phyloP scores from a whole-genome alignment of 1,139 yeast genomes.

The Yarrowia galli region DNA sequence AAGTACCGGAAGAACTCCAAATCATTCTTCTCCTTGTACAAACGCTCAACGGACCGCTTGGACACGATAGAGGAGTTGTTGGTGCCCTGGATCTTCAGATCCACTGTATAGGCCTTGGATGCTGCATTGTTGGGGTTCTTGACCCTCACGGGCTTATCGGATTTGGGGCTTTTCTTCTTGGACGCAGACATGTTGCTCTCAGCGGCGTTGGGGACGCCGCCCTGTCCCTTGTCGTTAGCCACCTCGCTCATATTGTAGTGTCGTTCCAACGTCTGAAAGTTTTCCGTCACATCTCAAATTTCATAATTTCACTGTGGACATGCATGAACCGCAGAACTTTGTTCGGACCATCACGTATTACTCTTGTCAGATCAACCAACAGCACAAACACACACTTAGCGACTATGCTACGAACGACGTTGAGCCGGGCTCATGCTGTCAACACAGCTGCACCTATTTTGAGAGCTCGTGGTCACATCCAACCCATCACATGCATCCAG shows the following conservation, averaged over 20 bases:
- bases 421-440: slow-evolving; percentile 2
- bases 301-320: not conserved
- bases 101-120: slow-evolving; percentile 23
- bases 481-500: not conserved
- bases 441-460: not conserved
- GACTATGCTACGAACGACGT: slow-evolving; percentile 25
- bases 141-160: not conserved
- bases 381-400: not conserved
- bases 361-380: slow-evolving; percentile 2
- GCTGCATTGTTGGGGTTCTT: slow-evolving; percentile 19
- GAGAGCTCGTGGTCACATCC: not conserved
- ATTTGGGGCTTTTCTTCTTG: not conserved
- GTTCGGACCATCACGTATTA: slow-evolving; percentile 7
- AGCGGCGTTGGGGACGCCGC: not conserved
- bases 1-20: slow-evolving; percentile 68
- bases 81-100: slow-evolving; percentile 67
- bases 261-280: slow-evolving; percentile 11
- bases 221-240: not conserved
- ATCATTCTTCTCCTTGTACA: slow-evolving; percentile 55
- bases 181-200: not conserved
- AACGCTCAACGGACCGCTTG: slow-evolving; percentile 76
- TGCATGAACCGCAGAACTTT: slow-evolving; percentile 24
- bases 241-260: slow-evolving; percentile 12
- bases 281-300: not conserved
- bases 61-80: slow-evolving; percentile 85